Conservation (phyloP, 352 stramenopile species). For the Pythium pyrilobum region DNA sequence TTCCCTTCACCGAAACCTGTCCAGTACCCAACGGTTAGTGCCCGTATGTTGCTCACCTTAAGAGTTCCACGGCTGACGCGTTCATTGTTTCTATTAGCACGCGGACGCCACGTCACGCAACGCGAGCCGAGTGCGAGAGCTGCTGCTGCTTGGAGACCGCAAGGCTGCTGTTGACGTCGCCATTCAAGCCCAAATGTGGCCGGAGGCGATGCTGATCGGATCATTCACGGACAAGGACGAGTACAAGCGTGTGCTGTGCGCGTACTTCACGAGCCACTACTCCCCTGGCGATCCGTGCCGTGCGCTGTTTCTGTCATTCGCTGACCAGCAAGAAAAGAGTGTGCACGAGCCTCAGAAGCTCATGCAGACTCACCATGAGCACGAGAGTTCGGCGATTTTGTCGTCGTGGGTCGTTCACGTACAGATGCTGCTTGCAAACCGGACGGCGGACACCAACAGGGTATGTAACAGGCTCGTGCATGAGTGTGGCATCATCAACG, state of each 20-base stretch:
- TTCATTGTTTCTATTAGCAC: constrained; percentile 30
- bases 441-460: constrained; percentile 76
- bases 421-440: constrained; percentile 77
- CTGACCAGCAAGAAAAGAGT: constrained; percentile 80
- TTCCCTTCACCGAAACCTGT: constrained; percentile 44
- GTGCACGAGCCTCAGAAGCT: constrained; percentile 79
- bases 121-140: constrained; percentile 50
- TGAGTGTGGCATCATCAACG: not conserved
- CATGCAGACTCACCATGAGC: constrained; percentile 29
- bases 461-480: constrained; percentile 9
- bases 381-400: constrained; percentile 52
- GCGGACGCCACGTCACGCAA: constrained; percentile 43
- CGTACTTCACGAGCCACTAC: constrained; percentile 79
- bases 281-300: constrained; percentile 66
- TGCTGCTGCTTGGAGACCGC: constrained; percentile 72
- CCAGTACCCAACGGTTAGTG: constrained; percentile 25
- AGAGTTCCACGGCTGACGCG: constrained; percentile 6
- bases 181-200: constrained; percentile 81
- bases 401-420: constrained; percentile 73
- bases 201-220: constrained; percentile 82
- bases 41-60: not conserved
- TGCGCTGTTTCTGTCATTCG: constrained; percentile 75
- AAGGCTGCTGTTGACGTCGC: constrained; percentile 71
- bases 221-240: constrained; percentile 83
- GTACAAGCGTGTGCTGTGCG: constrained; percentile 75